Evolutionary conservation across 495 filamentous ascomycete genomes (phyloP).

Genomic region (Xylaria longipes): DNA sequence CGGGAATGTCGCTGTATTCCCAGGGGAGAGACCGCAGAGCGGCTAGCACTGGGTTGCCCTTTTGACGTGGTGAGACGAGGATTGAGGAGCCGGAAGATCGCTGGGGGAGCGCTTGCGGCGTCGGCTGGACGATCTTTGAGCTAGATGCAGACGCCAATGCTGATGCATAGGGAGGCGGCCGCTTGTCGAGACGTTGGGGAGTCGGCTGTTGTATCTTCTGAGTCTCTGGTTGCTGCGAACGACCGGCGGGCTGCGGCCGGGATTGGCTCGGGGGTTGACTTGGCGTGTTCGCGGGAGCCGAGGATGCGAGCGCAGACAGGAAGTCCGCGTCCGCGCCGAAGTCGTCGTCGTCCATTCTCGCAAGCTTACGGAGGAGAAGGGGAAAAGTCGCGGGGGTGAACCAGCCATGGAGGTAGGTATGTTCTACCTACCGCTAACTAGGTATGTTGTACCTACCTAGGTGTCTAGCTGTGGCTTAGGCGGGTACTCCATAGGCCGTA

Average conservation of each 20-base stretch:
- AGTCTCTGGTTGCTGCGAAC: slow-evolving; percentile 41
- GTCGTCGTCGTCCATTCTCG: slow-evolving; percentile 61
- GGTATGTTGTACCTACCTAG: background rate
- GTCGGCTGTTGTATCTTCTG: slow-evolving; percentile 36
- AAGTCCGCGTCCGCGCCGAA: slow-evolving; percentile 67
- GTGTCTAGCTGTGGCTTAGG: background rate
- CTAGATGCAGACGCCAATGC: slow-evolving; percentile 18
- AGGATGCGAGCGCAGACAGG: slow-evolving; percentile 58
- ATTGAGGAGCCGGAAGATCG: slow-evolving; percentile 77
- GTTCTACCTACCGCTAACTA: background rate
- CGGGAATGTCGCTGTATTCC: slow-evolving; percentile 95
- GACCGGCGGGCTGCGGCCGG: slow-evolving; percentile 37
- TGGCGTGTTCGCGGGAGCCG: slow-evolving; percentile 36
- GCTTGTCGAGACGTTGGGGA: slow-evolving; percentile 51
- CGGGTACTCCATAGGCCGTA: background rate
- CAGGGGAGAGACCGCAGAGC: slow-evolving; percentile 83
- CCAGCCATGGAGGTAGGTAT: background rate
- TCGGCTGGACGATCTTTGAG: slow-evolving; percentile 80
- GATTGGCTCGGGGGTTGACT: slow-evolving; percentile 16
- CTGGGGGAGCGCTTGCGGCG: slow-evolving; percentile 76
- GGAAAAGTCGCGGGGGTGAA: background rate
- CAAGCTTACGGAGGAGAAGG: background rate
- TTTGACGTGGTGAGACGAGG: slow-evolving; percentile 82
- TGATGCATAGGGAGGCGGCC: slow-evolving; percentile 34
- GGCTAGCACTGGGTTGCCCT: slow-evolving; percentile 92